phyloP scores from a whole-genome alignment of 805 yeast species.

The Blastobotrys attinorum region DNA sequence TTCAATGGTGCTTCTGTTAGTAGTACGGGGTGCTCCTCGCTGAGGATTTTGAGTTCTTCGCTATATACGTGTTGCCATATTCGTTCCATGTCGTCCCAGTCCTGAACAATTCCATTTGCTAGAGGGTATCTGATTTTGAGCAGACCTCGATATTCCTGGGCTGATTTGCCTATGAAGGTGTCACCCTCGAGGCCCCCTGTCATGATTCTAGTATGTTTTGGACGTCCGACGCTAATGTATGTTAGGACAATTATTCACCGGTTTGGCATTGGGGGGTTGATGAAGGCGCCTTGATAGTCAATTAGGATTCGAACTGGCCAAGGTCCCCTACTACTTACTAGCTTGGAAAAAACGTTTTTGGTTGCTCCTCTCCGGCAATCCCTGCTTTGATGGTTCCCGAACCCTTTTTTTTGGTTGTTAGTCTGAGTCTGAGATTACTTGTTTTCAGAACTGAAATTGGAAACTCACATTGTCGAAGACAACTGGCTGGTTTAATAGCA shows the following conservation, averaged over 20 bases:
- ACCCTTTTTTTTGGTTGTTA: conserved; percentile 38
- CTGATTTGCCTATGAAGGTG: conserved; percentile 64
- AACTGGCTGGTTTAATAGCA: conserved; percentile 58
- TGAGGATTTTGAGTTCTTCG: conserved; percentile 45
- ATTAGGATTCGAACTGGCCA: too few relatives aligned
- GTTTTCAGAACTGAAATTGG: too few relatives aligned
- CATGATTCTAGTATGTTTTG: conserved; percentile 79
- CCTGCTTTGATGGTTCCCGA: conserved; percentile 83
- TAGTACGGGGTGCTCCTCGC: conserved; percentile 81
- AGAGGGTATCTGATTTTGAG: conserved; percentile 64
- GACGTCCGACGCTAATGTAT: conserved; percentile 53
- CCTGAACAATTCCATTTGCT: conserved; percentile 64
- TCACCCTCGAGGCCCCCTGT: conserved; percentile 62
- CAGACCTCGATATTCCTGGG: conserved; percentile 74
- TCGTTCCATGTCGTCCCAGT: conserved; percentile 84
- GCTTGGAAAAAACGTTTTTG: conserved; percentile 55
- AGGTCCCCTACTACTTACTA: conserved; percentile 28
- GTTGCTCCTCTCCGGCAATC: conserved; percentile 85
- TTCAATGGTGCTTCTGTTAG: conserved; percentile 87
- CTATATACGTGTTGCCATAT: conserved; percentile 67
- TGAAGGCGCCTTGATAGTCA: not conserved
- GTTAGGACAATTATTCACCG: too few relatives aligned
- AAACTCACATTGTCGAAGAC: conserved; percentile 58
- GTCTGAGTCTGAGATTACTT: not conserved
- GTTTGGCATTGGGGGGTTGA: too few relatives aligned